These are phyloP conservation scores for Gossypium bickii DNA, from an alignment of 345 rosid genomes.

Conservation along the genomic window DNA sequence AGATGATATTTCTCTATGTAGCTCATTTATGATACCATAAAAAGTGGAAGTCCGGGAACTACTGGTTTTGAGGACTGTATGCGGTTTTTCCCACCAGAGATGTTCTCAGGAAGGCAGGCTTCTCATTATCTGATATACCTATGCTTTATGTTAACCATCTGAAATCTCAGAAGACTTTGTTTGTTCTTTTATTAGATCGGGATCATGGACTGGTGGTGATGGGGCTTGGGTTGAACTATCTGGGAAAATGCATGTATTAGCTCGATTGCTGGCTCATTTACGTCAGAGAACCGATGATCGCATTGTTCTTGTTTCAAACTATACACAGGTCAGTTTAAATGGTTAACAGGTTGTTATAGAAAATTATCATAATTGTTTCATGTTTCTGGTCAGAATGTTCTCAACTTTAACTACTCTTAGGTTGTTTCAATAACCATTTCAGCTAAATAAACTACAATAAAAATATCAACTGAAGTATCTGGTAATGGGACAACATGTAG, in stretches of 20 bases:
- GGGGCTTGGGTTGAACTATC: conserved; percentile 99
- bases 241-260: conserved; percentile 97
- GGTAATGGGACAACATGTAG: background rate
- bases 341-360: background rate
- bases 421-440: background rate
- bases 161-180: conserved; percentile 17
- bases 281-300: conserved; percentile 82
- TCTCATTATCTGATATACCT: conserved; percentile 11
- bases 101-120: conserved; percentile 91
- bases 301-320: conserved; percentile 95
- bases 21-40: conserved; percentile 92
- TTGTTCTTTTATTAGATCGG: conserved; percentile 52
- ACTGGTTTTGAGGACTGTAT: conserved; percentile 83
- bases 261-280: conserved; percentile 79
- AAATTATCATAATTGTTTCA: conserved; percentile 11
- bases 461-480: background rate
- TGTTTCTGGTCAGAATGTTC: background rate
- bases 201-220: conserved; percentile 91
- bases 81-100: conserved; percentile 77
- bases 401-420: background rate
- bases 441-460: conserved; percentile 1
- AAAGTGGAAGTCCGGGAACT: conserved; percentile 69
- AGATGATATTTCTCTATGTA: conserved; percentile 31
- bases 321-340: conserved; percentile 64
- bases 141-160: background rate